Conservation (phyloP, 768 basidiomycete species). For the Boletus subcaerulescens region DNA sequence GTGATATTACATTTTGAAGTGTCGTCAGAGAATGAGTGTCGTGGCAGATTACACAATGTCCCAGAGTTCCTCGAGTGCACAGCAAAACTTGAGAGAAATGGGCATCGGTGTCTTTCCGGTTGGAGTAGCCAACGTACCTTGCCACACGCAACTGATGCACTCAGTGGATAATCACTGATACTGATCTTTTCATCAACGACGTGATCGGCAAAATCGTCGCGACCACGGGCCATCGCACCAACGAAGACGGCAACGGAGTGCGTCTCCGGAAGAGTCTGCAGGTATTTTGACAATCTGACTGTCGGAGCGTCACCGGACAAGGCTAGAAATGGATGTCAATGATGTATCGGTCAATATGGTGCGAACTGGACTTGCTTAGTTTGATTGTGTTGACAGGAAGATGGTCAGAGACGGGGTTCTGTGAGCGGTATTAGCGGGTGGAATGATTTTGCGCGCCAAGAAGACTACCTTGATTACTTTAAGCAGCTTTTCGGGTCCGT, state of each 20-base stretch:
- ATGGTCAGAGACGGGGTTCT: constrained; percentile 95
- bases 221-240: constrained; percentile 96
- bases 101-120: constrained; percentile 1
- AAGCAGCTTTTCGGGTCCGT: constrained; percentile 93
- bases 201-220: constrained; percentile 95
- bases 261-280: constrained; percentile 81
- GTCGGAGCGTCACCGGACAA: constrained; percentile 90
- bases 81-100: constrained; percentile 65
- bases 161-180: constrained; percentile 90
- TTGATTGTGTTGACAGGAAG: constrained; percentile 94
- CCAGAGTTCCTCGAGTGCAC: constrained; percentile 92
- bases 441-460: not conserved
- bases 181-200: constrained; percentile 95
- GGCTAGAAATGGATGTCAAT: constrained; percentile 43
- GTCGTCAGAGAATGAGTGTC: not conserved
- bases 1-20: constrained; percentile 5
- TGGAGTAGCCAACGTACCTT: constrained; percentile 58
- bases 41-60: constrained; percentile 63
- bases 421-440: constrained; percentile 4
- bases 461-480: constrained; percentile 87
- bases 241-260: constrained; percentile 94
- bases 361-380: constrained; percentile 62
- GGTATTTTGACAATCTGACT: constrained; percentile 74
- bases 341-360: not conserved
- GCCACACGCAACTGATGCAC: constrained; percentile 93